Evolutionary conservation across 148 eudicot genomes (phyloP), one percentile per base, ranked within the genome.

Genomic region (Rhododendron mucronatum): DNA sequence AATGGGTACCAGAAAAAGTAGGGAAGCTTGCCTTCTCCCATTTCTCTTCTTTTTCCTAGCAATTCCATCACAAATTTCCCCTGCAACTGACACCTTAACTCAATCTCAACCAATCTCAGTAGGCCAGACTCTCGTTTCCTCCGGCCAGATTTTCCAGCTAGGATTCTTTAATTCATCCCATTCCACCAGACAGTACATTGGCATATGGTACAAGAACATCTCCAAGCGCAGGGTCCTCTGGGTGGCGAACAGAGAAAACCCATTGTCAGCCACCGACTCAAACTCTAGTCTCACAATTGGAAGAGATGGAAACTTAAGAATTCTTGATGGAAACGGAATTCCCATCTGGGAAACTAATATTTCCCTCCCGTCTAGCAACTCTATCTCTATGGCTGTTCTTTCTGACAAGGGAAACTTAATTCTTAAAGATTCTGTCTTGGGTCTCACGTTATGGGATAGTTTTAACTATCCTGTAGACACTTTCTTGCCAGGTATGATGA

Each of bases 201-300:
- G 87, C 10, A 85, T 85, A 11, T 85, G 87, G 87, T 61, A 85
- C 57, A n/a, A 14, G 3, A 44, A 78, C 2, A 28, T 37, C 1
- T 35, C 75, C 44, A 30, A 5, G 3, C 30, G 9, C 1, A 77
- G 21, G 15, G 76, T 59, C 10, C 76, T 85, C 14, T 78, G 87
- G 87, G 83, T 85, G 55, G 76, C 59, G 18, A 85, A 85, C 48
- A 78, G 87, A 85, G 83, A 85, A 44, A 44, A 28, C 1, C 87
- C 82, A 20, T 13, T 85, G 33, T 18, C 61, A 53, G 47, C 53
- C 10, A 39, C 79, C 7, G 82, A 79, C 10, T 47, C 59, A 47
- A 15, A 53, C 10, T 41, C 59, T 12, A 47, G 59, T 14, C 57
- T 79, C 12, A 11, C 61, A 26, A 41, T 55, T 12, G 55, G 53